Base-by-base conservation (phyloP, 768 basidiomycete species). In the Ramaria sp. region DNA sequence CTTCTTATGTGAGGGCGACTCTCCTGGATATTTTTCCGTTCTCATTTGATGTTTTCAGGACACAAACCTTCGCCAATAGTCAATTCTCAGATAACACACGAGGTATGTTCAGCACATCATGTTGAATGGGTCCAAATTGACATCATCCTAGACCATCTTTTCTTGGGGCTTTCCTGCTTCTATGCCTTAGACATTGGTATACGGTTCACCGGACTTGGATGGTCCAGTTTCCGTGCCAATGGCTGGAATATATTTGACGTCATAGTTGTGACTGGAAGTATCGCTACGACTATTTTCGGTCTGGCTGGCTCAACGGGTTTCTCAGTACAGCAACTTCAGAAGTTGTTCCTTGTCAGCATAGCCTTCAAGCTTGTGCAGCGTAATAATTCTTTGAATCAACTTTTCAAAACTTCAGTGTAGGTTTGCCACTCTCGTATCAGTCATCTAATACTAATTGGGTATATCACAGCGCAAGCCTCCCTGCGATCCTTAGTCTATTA, bases 191-290 rank as follows among this genome's bases (percentile, higher is more conserved):
- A 98, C 65, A 82, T 90, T 32, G 55, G 70, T 24, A 75, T 95
- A 24, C 82, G 92, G n/a, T 71, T 85, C 43, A 81, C 76, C 61
- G 95, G 95, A 1, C 76, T 97, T 2, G 93, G 94, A 1, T 85
- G 83, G 81, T 66, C 66, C 15, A 88, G 85, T 64, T 96, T 89
- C 73, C 75, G 77, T n/a, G 79, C 82, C 28, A 90, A 93, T 60
- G 90, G 93, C 5, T 97, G 95, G 94, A 96, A 95, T 64, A 61
- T 92, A 1, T 97, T 94, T 67, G 94, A 97, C 60, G 68, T 93
- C 41, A 61, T 89, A 13, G 83, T 88, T 24, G 82, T 91, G 16
- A 71, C 70, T 2, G 94, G 95, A 5, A 88, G 85, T 60, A 81
- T 94, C 61, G 74, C 82, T 38, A 93, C 93, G 1, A 95, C 88